Evolutionary conservation across 2,329 filamentous ascomycete genomes (phyloP).

Genomic region (Alternaria sp.): DNA sequence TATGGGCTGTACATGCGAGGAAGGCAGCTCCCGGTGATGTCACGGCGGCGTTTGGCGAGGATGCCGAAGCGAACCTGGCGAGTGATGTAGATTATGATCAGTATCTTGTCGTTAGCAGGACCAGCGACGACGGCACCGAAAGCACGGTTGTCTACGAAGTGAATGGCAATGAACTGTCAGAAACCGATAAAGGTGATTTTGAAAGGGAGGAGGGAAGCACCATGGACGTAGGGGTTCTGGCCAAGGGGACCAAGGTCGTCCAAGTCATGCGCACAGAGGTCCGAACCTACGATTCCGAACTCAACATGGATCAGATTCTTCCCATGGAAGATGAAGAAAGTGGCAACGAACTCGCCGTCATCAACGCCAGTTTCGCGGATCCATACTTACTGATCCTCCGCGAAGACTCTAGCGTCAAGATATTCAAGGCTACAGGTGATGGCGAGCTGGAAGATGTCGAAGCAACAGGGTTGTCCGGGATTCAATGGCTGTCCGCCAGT

Average conservation of each 20-base stretch:
- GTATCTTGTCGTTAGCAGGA: conserved; percentile 83
- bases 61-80: conserved; percentile 49
- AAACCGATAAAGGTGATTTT: conserved; percentile 84
- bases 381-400: conserved; percentile 84
- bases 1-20: conserved; percentile 82
- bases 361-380: conserved; percentile 84
- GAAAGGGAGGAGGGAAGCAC: conserved; percentile 89
- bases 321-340: conserved; percentile 86
- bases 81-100: conserved; percentile 72
- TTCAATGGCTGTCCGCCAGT: conserved; percentile 83
- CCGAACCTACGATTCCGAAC: conserved; percentile 87
- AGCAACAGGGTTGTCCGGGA: conserved; percentile 65
- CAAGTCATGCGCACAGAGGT: conserved; percentile 89
- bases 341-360: conserved; percentile 78
- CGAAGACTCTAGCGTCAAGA: conserved; percentile 80
- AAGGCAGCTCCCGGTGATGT: conserved; percentile 69
- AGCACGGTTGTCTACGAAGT: conserved; percentile 80
- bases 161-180: conserved; percentile 76
- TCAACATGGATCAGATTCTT: conserved; percentile 88
- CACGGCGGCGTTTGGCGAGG: conserved; percentile 57
- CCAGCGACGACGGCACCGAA: conserved; percentile 71
- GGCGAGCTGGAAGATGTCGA: conserved; percentile 87
- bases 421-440: conserved; percentile 80
- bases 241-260: conserved; percentile 80
- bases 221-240: conserved; percentile 83